phyloP scores from a whole-genome alignment of 805 yeast species.

The Schizosaccharomyces octosporus region DNA sequence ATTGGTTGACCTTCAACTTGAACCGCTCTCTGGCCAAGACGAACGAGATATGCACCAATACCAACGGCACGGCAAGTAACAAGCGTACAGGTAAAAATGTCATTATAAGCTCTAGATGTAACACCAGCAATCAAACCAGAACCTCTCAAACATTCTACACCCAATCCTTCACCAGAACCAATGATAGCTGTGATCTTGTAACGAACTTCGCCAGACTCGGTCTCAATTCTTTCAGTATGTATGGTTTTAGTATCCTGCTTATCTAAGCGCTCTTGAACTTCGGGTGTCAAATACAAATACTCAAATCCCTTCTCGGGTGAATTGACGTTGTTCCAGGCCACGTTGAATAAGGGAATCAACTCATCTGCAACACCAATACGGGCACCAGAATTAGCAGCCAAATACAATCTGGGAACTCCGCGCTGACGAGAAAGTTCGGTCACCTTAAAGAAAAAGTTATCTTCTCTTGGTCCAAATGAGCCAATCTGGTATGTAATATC shows the following conservation, averaged over 20 bases:
- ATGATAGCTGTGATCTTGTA: conserved; percentile 59
- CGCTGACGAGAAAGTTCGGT: conserved; percentile 73
- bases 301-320: conserved; percentile 69
- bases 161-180: conserved; percentile 89
- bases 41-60: conserved; percentile 95
- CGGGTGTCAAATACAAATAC: conserved; percentile 60
- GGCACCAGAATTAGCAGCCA: conserved; percentile 98
- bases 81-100: conserved; percentile 87
- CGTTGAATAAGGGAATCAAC: conserved; percentile 64
- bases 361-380: conserved; percentile 97
- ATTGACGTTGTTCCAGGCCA: conserved; percentile 67
- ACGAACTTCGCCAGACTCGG: conserved; percentile 67
- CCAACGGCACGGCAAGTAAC: conserved; percentile 99
- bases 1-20: conserved; percentile 98
- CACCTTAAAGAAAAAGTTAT: conserved; percentile 69
- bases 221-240: conserved; percentile 42
- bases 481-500: conserved; percentile 96
- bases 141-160: conserved; percentile 95
- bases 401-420: conserved; percentile 85
- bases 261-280: conserved; percentile 33
- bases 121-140: conserved; percentile 98
- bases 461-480: conserved; percentile 94
- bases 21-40: conserved; percentile 95
- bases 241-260: conserved; percentile 20
- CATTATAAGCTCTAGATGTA: conserved; percentile 90